Evolutionary conservation across 805 yeast species (phyloP).

Genomic region (Ogataea trehaloabstinens): DNA sequence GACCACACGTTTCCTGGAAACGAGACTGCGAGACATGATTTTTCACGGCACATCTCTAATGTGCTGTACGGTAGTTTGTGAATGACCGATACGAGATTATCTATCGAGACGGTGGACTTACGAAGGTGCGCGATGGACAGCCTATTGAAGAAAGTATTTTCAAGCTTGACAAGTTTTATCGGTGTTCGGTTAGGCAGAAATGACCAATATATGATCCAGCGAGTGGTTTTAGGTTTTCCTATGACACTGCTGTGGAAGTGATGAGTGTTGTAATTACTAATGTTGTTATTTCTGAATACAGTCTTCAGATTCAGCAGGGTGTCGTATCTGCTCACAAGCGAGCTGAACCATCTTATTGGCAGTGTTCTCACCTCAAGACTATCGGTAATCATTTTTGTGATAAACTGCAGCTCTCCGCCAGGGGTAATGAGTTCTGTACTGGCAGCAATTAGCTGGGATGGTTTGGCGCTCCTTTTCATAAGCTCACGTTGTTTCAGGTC

Average conservation of each 20-base stretch:
- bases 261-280: conserved; percentile 30
- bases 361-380: conserved; percentile 18
- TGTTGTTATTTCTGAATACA: conserved; percentile 3
- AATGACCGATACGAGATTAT: neutral
- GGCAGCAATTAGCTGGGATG: conserved; percentile 30
- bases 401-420: conserved; percentile 48
- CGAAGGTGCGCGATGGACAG: neutral
- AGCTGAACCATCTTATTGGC: conserved; percentile 38
- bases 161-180: conserved; percentile 8
- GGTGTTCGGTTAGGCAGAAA: conserved; percentile 20
- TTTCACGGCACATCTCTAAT: neutral
- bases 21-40: neutral
- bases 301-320: conserved; percentile 15
- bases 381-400: conserved; percentile 34
- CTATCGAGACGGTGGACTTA: neutral
- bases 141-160: neutral
- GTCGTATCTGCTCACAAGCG: conserved; percentile 25
- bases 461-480: conserved; percentile 22
- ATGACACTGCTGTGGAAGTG: conserved; percentile 27
- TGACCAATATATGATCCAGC: conserved; percentile 42
- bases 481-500: conserved; percentile 30
- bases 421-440: conserved; percentile 37
- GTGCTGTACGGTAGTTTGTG: neutral
- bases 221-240: conserved; percentile 22
- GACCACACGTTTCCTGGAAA: conserved; percentile 28